Evolutionary conservation across 768 basidiomycete genomes (phyloP), one percentile per base, ranked within the genome.

Genomic region (Pisolithus tinctorius): DNA sequence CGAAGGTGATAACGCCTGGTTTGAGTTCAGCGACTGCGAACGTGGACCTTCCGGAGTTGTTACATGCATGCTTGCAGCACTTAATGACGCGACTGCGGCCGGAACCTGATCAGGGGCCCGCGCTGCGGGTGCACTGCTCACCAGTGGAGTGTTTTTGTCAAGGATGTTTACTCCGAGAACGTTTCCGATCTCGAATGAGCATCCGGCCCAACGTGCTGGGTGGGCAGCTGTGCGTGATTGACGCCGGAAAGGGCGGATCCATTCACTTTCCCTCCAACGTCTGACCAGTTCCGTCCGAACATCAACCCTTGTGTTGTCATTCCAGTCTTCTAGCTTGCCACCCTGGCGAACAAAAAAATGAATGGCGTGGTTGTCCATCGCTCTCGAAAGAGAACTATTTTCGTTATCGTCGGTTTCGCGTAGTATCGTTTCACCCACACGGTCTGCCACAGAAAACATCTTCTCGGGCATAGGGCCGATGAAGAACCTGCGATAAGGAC

Each of bases 391-490:
- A 63, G 48, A 80, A 63, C 45, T 70, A 59, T 53, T 73, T 62
- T 66, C 70, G 56, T 67, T 69, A 55, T 68, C 65, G n/a, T 63
- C 63, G 16, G 67, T 47, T 46, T 59, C 47, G 55, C 63, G 50
- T 44, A 39, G 16, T 38, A 50, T 42, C n/a, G 59, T 50, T 38
- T 69, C 50, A 5, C 17, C 9, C 16, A 55, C 60, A n/a, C 62
- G 63, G 55, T 79, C 73, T 42, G 69, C 66, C 47, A 64, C 66
- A 4, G 67, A 67, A 49, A 80, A 66, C 50, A 81, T 72, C 50
- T 74, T 79, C 60, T 84, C 81, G 11, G 87, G 88, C 72, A 90
- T 75, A 4, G 88, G 85, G 0, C 89, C 89, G 41, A 92, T 72
- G 66, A 90, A 90, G 48, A 84, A 64, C 29, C 89, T 77, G 49